phyloP scores from a whole-genome alignment of 164 flowering plant genomes.

The Pachysandra terminalis region DNA sequence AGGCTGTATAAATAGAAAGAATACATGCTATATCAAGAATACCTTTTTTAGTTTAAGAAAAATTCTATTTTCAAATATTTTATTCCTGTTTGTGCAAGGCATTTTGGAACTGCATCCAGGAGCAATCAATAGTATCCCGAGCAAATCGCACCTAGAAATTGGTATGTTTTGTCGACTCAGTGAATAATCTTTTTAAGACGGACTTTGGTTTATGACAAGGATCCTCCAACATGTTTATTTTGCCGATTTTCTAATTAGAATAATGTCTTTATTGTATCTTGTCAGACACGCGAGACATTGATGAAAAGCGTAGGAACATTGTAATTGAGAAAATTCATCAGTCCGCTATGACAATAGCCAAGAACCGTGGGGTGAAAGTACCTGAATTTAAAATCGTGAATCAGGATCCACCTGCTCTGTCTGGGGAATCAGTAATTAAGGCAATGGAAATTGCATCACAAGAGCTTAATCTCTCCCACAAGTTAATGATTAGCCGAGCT shows the following conservation, averaged over 20 bases:
- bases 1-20: not conserved
- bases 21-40: too few species aligned
- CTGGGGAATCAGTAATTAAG: constrained; percentile 55
- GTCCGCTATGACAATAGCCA: constrained; percentile 66
- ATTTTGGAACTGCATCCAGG: constrained; percentile 94
- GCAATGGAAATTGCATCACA: constrained; percentile 70
- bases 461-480: constrained; percentile 67
- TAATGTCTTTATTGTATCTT: not conserved
- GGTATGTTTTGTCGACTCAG: constrained; percentile 39
- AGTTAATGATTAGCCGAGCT: constrained; percentile 95
- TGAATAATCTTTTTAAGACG: not conserved
- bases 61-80: not conserved
- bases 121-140: constrained; percentile 98
- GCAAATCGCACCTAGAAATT: constrained; percentile 89
- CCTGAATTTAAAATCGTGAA: constrained; percentile 78
- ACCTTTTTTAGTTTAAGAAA: not conserved
- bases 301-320: constrained; percentile 75
- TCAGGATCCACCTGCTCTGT: constrained; percentile 96
- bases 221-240: not conserved
- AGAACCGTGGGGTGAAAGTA: constrained; percentile 56
- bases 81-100: constrained; percentile 37
- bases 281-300: constrained; percentile 92
- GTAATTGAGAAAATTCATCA: constrained; percentile 80
- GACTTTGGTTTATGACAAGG: not conserved
- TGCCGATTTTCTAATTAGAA: too few species aligned